Percentiles rank a stretch among this genome's conserved stretches.
These are phyloP conservation scores for Aschersonia sp. DNA, from an alignment of 2,329 filamentous ascomycete genomes.

Conservation along the genomic window DNA sequence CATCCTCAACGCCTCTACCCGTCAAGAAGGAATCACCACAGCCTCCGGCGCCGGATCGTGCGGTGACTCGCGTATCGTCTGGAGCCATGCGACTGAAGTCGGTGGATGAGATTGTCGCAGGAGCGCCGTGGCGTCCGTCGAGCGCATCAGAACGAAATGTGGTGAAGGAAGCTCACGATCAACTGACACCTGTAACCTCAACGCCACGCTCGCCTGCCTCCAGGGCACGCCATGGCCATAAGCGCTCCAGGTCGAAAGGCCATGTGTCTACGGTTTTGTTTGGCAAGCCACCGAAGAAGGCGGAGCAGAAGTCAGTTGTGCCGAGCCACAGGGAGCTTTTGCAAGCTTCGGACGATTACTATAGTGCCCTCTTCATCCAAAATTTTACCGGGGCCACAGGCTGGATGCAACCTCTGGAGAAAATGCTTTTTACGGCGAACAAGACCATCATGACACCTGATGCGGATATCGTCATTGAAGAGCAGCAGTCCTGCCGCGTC, in stretches of 20 bases:
- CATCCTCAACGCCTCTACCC: constrained; percentile 5
- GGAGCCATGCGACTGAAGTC: constrained; percentile 59
- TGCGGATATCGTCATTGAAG: constrained; percentile 67
- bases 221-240: constrained; percentile 20
- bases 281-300: constrained; percentile 45
- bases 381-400: constrained; percentile 38
- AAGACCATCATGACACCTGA: constrained; percentile 85
- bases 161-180: constrained; percentile 15
- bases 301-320: constrained; percentile 31
- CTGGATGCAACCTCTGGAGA: constrained; percentile 51
- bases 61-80: constrained; percentile 56
- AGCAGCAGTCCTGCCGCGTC: constrained; percentile 78
- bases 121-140: constrained; percentile 26
- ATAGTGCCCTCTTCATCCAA: constrained; percentile 46
- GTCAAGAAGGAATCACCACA: constrained; percentile 7
- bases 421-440: constrained; percentile 66
- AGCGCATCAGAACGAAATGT: constrained; percentile 19
- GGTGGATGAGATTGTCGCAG: constrained; percentile 57
- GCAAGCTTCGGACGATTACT: constrained; percentile 45
- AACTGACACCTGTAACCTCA: constrained; percentile 25
- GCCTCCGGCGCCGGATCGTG: constrained; percentile 25
- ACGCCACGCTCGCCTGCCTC: constrained; percentile 27
- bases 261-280: constrained; percentile 67
- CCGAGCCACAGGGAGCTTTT: constrained; percentile 24
- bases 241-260: constrained; percentile 44